Evolutionary conservation across 768 basidiomycete species (phyloP).

Genomic region (Mycena olivaceomarginata): DNA sequence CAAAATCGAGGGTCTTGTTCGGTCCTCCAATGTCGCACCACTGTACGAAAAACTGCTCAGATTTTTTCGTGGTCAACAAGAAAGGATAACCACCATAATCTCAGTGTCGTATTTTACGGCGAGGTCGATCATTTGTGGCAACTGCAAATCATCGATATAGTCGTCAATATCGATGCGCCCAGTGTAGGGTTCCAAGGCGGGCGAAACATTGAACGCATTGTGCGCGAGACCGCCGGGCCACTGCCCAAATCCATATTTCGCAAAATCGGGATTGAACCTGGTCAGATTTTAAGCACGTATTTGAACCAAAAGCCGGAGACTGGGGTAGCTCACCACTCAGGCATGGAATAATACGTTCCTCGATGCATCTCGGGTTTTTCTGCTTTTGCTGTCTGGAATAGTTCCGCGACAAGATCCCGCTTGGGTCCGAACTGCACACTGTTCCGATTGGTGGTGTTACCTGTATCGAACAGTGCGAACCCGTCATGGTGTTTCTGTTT

Average conservation of each 20-base stretch:
- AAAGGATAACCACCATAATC: slow-evolving; percentile 66
- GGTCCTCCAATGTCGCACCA: slow-evolving; percentile 78
- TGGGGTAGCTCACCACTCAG: slow-evolving; percentile 65
- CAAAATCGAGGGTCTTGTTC: slow-evolving; percentile 66
- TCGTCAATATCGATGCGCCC: slow-evolving; percentile 70
- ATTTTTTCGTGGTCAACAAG: background rate
- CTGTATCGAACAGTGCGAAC: slow-evolving; percentile 73
- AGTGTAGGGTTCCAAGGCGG: slow-evolving; percentile 71
- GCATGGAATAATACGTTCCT: slow-evolving; percentile 77
- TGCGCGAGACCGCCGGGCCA: slow-evolving; percentile 75
- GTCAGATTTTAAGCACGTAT: background rate
- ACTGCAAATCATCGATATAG: slow-evolving; percentile 70
- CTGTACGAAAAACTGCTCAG: slow-evolving; percentile 45
- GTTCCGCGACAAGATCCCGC: slow-evolving; percentile 70
- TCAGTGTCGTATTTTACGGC: slow-evolving; percentile 69
- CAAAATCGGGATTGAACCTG: slow-evolving; percentile 75
- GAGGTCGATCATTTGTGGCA: slow-evolving; percentile 71
- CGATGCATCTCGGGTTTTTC: slow-evolving; percentile 71
- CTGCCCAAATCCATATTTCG: slow-evolving; percentile 66
- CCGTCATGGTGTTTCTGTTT: slow-evolving; percentile 79
- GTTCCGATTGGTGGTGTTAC: slow-evolving; percentile 70
- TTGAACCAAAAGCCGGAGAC: background rate
- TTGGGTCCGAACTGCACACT: slow-evolving; percentile 69
- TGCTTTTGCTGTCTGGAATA: slow-evolving; percentile 68
- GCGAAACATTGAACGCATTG: slow-evolving; percentile 66